Conservation (phyloP, 2,329 filamentous ascomycete species). For the Myriosclerotinia curreyana region DNA sequence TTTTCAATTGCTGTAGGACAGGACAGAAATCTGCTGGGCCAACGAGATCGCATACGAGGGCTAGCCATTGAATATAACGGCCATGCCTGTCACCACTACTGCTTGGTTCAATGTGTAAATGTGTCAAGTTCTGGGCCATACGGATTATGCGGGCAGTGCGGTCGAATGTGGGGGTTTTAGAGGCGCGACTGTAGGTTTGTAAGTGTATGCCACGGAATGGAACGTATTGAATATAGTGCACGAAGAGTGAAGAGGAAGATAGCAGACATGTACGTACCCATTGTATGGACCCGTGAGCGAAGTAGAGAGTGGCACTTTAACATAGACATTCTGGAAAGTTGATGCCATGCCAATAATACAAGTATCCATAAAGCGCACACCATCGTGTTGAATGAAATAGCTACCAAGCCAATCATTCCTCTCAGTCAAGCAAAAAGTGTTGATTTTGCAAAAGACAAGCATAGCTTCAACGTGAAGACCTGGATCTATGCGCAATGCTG, state of each 20-base stretch:
- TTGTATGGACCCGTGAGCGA: neutral
- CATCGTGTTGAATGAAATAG: neutral
- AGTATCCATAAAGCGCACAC: neutral
- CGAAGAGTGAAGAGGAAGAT: neutral
- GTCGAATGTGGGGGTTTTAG: constrained; percentile 1
- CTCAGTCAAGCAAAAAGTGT: neutral
- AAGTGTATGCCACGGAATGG: neutral
- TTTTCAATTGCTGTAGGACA: neutral
- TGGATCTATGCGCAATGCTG: constrained; percentile 3
- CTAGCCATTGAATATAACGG: constrained; percentile 1
- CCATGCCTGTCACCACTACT: neutral
- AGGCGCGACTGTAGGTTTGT: neutral
- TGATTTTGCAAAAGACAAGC: neutral
- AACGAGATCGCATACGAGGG: neutral
- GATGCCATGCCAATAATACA: neutral
- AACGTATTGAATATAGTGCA: too few relatives aligned
- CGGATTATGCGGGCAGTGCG: constrained; percentile 2
- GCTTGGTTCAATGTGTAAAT: neutral
- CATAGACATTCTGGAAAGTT: neutral
- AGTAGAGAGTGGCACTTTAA: neutral
- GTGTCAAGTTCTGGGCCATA: constrained; percentile 7
- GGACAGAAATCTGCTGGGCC: neutral
- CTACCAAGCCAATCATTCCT: neutral
- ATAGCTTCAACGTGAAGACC: constrained; percentile 12
- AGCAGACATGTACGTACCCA: neutral